Percentiles rank a stretch among this genome's conserved stretches.
phyloP scores from a whole-genome alignment of 192 early-diverging fungal genomes.

The Mortierella claussenii region DNA sequence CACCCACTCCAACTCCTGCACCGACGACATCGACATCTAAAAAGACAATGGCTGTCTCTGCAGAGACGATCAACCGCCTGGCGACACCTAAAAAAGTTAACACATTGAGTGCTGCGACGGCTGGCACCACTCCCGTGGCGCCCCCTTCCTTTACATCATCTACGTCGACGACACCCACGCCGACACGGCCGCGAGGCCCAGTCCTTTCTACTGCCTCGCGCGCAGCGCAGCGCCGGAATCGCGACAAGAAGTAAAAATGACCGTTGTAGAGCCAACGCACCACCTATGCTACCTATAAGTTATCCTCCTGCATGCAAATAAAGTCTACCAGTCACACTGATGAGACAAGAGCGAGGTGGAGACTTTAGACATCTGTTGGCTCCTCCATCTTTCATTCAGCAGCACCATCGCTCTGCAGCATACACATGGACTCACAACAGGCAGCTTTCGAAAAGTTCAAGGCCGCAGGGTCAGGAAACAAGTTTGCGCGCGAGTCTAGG shows the following conservation, averaged over 20 bases:
- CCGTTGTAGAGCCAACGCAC: too few relatives aligned
- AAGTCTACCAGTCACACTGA: too few relatives aligned
- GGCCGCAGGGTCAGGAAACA: conserved; percentile 14
- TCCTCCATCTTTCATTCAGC: too few relatives aligned
- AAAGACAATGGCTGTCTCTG: conserved; percentile 21
- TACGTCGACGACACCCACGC: neutral
- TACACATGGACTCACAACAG: conserved; percentile 47
- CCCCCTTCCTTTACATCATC: neutral
- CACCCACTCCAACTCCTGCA: neutral
- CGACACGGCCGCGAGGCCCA: conserved; percentile 30
- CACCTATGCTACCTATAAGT: too few relatives aligned
- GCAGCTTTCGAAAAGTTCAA: conserved; percentile 55
- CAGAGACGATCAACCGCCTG: conserved; percentile 44
- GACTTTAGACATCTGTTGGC: too few relatives aligned
- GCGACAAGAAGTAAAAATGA: conserved; percentile 18
- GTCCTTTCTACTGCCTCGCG: conserved; percentile 43
- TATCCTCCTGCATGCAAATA: too few relatives aligned
- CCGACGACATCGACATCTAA: neutral
- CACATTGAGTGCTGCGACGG: neutral
- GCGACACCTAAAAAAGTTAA: conserved; percentile 48
- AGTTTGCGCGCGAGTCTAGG: conserved; percentile 1
- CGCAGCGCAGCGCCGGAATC: conserved; percentile 34
- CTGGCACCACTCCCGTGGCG: neutral
- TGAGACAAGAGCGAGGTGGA: too few relatives aligned
- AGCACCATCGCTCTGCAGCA: too few relatives aligned